These are phyloP conservation scores for Pterocarpus macrocarpus DNA, from an alignment of 306 rosid species.

Conservation along the genomic window DNA sequence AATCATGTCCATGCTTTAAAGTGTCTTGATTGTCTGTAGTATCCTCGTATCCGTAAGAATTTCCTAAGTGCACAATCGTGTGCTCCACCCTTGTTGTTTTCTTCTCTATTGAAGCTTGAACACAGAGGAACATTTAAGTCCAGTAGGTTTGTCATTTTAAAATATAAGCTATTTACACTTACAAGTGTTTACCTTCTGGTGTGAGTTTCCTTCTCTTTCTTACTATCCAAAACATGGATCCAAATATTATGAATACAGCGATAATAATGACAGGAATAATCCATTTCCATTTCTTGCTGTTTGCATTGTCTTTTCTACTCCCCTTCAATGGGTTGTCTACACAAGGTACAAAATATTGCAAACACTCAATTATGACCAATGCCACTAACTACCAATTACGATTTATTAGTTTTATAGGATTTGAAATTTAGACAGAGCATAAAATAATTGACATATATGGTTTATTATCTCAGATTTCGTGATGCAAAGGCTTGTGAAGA, in stretches of 20 bases:
- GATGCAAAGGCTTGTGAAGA: no score
- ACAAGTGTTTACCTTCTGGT: not conserved
- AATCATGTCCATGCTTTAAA: constrained; percentile 11
- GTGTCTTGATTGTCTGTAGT: not conserved
- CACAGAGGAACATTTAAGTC: not conserved
- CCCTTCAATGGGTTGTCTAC: not conserved
- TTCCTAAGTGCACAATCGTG: not conserved
- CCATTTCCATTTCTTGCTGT: constrained; percentile 15
- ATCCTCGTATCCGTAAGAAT: not conserved
- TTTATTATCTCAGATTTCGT: no score
- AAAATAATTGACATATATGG: no score
- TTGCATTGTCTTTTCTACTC: no score
- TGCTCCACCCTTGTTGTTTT: not conserved
- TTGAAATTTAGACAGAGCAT: not conserved
- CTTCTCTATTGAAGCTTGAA: not conserved
- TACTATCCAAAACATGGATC: not conserved
- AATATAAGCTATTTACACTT: not conserved
- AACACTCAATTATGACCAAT: not conserved
- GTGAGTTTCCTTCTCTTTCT: not conserved
- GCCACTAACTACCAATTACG: not conserved
- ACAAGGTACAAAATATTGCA: not conserved
- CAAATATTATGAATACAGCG: not conserved
- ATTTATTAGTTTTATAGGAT: not conserved
- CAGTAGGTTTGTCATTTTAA: not conserved
- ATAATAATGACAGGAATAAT: not conserved